Percentiles rank a stretch among this genome's conserved stretches.
Conservation (phyloP, 805 yeast species). For the Yarrowia sp. region DNA sequence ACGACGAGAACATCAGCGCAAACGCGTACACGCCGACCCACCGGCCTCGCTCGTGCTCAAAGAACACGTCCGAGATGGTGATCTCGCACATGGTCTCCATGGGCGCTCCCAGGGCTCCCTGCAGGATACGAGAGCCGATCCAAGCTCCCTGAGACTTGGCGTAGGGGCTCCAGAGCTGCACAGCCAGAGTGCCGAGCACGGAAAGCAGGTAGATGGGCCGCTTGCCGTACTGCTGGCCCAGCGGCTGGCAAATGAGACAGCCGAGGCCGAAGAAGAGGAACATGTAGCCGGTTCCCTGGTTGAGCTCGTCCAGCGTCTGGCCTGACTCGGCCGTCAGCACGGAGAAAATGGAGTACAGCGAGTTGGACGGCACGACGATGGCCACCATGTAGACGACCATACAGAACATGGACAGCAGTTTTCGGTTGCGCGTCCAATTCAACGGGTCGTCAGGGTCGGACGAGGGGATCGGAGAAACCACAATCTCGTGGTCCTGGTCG, state of each 20-base stretch:
- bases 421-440: slow-evolving; percentile 56
- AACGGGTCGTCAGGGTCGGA: slow-evolving; percentile 69
- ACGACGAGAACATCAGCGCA: slow-evolving; percentile 45
- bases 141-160: slow-evolving; percentile 42
- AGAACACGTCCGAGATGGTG: slow-evolving; percentile 67
- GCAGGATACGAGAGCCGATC: slow-evolving; percentile 44
- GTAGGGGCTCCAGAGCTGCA: slow-evolving; percentile 47
- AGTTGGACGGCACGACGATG: slow-evolving; percentile 50
- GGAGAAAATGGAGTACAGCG: slow-evolving; percentile 42
- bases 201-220: slow-evolving; percentile 47
- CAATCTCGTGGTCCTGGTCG: slow-evolving; percentile 42
- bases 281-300: slow-evolving; percentile 50
- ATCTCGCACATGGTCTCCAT: slow-evolving; percentile 70
- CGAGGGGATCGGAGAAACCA: slow-evolving; percentile 54
- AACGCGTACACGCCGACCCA: slow-evolving; percentile 70
- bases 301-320: slow-evolving; percentile 44
- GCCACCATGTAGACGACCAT: slow-evolving; percentile 44
- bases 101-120: slow-evolving; percentile 64
- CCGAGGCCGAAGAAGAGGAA: slow-evolving; percentile 54
- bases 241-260: slow-evolving; percentile 52
- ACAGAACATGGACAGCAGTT: slow-evolving; percentile 45
- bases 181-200: slow-evolving; percentile 43
- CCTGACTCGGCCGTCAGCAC: slow-evolving; percentile 43
- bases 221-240: slow-evolving; percentile 51
- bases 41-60: slow-evolving; percentile 72